Evolutionary conservation across 768 basidiomycete genomes (phyloP).

Genomic region (Psilocybe cyanescens): DNA sequence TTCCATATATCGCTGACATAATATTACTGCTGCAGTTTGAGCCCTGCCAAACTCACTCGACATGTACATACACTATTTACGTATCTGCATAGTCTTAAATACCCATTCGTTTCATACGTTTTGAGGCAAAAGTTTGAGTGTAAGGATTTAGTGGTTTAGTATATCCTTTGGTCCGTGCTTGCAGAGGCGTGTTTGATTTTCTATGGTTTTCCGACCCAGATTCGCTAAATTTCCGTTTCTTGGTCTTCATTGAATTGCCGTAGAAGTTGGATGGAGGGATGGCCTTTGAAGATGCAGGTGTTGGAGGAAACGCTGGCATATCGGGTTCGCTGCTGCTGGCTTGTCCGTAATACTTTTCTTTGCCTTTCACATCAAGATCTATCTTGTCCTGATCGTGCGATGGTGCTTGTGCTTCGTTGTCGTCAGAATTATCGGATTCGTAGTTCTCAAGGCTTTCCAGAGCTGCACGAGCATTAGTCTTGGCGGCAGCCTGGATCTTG

Average conservation of each 20-base stretch:
- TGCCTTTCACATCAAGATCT: slow-evolving; percentile 22
- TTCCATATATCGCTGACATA: neutral
- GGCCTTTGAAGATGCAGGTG: slow-evolving; percentile 27
- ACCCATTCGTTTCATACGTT: slow-evolving; percentile 26
- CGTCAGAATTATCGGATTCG: slow-evolving; percentile 27
- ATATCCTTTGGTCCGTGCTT: slow-evolving; percentile 26
- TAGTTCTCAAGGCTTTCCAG: slow-evolving; percentile 31
- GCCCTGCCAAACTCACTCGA: neutral
- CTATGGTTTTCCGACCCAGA: slow-evolving; percentile 12
- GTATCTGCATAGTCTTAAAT: slow-evolving; percentile 13
- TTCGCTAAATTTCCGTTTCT: slow-evolving; percentile 35
- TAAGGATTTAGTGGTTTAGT: slow-evolving; percentile 20
- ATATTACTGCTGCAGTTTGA: neutral
- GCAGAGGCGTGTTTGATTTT: slow-evolving; percentile 15
- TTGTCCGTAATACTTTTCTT: slow-evolving; percentile 3
- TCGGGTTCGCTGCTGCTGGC: neutral
- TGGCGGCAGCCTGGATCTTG: slow-evolving; percentile 30
- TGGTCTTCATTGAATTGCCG: slow-evolving; percentile 34
- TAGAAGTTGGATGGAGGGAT: slow-evolving; percentile 32
- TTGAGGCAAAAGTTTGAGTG: slow-evolving; percentile 19
- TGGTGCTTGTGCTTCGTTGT: slow-evolving; percentile 5
- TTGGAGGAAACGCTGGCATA: slow-evolving; percentile 30
- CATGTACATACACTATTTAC: neutral
- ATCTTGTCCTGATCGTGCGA: slow-evolving; percentile 7
- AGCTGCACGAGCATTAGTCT: slow-evolving; percentile 25